Base-by-base conservation (phyloP, 768 basidiomycete genomes). In the Floccularia luteovirens region DNA sequence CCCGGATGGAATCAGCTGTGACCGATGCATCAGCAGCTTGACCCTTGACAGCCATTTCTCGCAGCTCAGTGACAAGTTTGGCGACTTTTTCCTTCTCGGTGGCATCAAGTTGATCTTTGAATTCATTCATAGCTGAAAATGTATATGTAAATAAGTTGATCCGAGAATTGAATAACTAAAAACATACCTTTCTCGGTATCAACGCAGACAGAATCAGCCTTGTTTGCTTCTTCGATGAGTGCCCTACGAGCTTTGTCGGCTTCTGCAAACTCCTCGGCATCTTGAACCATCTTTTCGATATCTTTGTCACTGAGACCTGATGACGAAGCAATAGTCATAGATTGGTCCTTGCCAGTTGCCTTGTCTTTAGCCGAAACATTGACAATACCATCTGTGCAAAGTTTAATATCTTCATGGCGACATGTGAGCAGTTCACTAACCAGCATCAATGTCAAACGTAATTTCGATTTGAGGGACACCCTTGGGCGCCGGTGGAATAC, bases 331-430 rank as follows among this genome's bases (percentile, higher is more conserved):
- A 98, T 93, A 35, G 96, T 98, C 89, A 91, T 91, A 0, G 88
- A 90, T 55, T 91, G 89, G 54, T 91, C 87, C 72, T 91, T 91
- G 61, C 56, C 64, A 10, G 89, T 91, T 2, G 89, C 89, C 71
- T 91, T 90, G 66, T 90, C 86, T 79, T 94, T 91, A 36, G 96
- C 96, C 8, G 79, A 82, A 44, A 98, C 96, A 59, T 98, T 91
- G 54, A 99, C 94, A 49, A 99, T 96, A 69, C 92, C 92, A 52
- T 91, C 84, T 82, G 44, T 4, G 30, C 17, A 27, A 19, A 17
- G 22, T 16, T 19, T 5, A 8, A 10, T 11, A 37, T 19, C 14
- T 11, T 34, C 7, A 37, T 20, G 20, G 11, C 11, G 22, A 17
- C 5, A 19, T 6, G 7, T 24, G 17, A 12, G 7, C 5, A 33